These are phyloP conservation scores for Candida dubliniensis DNA, from an alignment of 1,139 yeast genomes.

Conservation along the genomic window DNA sequence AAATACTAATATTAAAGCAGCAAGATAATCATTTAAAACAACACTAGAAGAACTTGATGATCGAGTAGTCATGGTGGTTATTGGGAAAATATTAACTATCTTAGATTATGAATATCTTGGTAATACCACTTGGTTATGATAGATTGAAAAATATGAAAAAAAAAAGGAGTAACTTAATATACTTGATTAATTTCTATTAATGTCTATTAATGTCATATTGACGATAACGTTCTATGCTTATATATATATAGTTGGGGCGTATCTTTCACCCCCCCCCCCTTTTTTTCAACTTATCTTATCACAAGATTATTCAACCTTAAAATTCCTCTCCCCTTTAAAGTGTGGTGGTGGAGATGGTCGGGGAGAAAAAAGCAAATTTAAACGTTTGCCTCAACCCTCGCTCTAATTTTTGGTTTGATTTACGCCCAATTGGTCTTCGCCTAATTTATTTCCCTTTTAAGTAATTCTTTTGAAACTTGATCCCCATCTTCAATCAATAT, in stretches of 20 bases:
- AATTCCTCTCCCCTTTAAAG: too few species aligned
- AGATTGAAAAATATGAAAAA: background rate
- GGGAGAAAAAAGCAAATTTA: background rate
- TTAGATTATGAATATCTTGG: too few species aligned
- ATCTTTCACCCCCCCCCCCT: background rate
- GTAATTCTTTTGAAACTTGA: constrained; percentile 5
- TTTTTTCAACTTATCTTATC: background rate
- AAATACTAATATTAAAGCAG: constrained; percentile 13
- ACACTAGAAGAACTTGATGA: constrained; percentile 3
- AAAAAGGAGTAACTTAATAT: background rate
- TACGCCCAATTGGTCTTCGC: too few species aligned
- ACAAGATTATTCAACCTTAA: constrained; percentile 4
- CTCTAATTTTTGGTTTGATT: too few species aligned
- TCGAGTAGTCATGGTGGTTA: constrained; percentile 5
- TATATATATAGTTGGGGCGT: constrained; percentile 1
- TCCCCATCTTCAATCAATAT: too few species aligned
- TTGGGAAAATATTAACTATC: background rate
- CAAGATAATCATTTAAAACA: constrained; percentile 14
- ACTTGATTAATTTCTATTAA: too few species aligned
- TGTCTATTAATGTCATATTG: too few species aligned
- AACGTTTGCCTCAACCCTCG: background rate
- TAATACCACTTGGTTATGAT: background rate
- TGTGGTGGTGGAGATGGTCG: too few species aligned
- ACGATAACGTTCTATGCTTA: background rate
- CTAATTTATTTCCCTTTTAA: constrained; percentile 1